Evolutionary conservation across 202 grass and related monocot genomes (phyloP), one percentile per base, ranked within the genome.

Genomic region (Bolboschoenoplectus hybrid): DNA sequence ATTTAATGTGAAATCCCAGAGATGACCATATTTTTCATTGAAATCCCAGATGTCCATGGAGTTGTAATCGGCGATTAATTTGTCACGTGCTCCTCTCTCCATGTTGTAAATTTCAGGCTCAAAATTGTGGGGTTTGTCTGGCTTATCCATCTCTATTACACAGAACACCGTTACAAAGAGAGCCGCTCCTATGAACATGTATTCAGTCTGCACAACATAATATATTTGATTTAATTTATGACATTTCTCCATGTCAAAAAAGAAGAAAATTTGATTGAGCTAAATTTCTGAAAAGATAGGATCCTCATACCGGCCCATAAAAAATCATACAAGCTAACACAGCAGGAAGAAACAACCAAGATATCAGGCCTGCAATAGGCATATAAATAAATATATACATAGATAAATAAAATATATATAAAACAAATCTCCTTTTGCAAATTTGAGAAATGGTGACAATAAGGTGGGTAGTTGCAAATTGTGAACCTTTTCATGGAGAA

Each of bases 21-120:
- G 96, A 65, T 98, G 89, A 38, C 96, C 96, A 19, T 98, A 98
- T 83, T 94, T 98, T 87, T 98, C 91, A 17, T 98, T 98, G 89
- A 98, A 98, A 87, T 98, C 96, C 96, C 96, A 98, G 83, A 98
- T 98, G 74, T 98, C 96, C 93, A 98, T 96, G 60, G 91, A 88
- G 85, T 96, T 96, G 80, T 96, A 94, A 78, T 98, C 96, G 0
- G 89, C 89, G 14, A 96, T 98, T 73, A 98, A 91, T 91, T 98
- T 98, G 85, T 96, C 93, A 0, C 96, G 80, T n/a, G 92, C 88
- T 34, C 85, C 87, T 16, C 96, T 95, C 86, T 98, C 93, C 93
- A 96, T 98, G 87, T 92, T 85, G 86, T 98, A 98, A 85, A 98
- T 98, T 74, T 98, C 87, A 11, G 93, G 93, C 85, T 98, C 96